phyloP scores from a whole-genome alignment of 768 basidiomycete species.

The Leccinum rimulosum region DNA sequence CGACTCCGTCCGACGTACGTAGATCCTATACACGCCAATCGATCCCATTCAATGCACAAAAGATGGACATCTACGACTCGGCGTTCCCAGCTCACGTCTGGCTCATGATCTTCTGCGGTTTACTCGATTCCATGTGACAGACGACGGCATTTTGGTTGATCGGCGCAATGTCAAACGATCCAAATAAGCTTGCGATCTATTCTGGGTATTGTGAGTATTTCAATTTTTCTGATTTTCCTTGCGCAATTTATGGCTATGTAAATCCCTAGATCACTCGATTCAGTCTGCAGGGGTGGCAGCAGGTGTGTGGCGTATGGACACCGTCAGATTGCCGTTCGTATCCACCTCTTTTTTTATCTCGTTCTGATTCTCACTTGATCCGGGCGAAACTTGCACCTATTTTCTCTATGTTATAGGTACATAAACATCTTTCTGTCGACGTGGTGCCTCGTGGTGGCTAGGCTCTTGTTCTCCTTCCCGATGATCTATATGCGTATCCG shows the following conservation, averaged over 20 bases:
- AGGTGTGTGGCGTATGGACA: conserved; percentile 70
- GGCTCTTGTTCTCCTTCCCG: conserved; percentile 63
- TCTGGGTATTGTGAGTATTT: conserved; percentile 74
- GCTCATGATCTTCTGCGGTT: conserved; percentile 66
- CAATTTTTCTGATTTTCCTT: conserved; percentile 32
- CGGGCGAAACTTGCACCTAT: not conserved
- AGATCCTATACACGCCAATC: conserved; percentile 59
- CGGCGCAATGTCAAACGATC: conserved; percentile 81
- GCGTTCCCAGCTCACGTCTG: conserved; percentile 37
- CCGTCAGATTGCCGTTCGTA: conserved; percentile 59
- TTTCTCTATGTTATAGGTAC: conserved; percentile 32
- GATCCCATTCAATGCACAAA: conserved; percentile 36
- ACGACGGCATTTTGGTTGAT: conserved; percentile 76
- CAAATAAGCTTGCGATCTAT: conserved; percentile 72
- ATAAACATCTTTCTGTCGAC: conserved; percentile 74
- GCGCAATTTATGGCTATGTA: too few species aligned
- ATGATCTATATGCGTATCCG: conserved; percentile 70
- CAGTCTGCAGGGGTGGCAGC: conserved; percentile 76
- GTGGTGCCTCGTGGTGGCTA: conserved; percentile 62
- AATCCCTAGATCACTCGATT: conserved; percentile 57
- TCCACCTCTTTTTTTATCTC: not conserved
- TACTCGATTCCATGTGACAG: conserved; percentile 82
- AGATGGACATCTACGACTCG: conserved; percentile 52
- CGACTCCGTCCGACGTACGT: not conserved
- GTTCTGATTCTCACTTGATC: not conserved